Percentiles rank a stretch among this genome's conserved stretches.
Evolutionary conservation across 2,329 filamentous ascomycete species (phyloP).

Genomic region (Aureobasidium sp.): DNA sequence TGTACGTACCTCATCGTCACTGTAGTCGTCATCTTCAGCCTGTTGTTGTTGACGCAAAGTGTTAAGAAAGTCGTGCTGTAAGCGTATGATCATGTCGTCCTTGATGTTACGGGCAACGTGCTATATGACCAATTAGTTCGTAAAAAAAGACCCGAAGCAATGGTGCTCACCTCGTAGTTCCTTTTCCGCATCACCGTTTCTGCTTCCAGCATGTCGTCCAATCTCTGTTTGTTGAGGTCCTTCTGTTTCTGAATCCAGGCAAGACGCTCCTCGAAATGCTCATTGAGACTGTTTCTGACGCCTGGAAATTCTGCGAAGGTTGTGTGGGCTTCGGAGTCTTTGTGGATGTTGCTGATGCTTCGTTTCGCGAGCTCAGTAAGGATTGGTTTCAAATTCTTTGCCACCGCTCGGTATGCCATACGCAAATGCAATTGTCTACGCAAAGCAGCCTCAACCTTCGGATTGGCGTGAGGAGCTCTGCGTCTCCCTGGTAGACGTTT

Average conservation of each 20-base stretch:
- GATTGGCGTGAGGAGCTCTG: conserved; percentile 38
- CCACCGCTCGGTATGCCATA: conserved; percentile 54
- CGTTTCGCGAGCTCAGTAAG: conserved; percentile 57
- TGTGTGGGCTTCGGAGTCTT: conserved; percentile 45
- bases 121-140: neutral
- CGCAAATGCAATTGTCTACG: conserved; percentile 57
- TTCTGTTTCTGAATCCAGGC: conserved; percentile 30
- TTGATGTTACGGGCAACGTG: conserved; percentile 18
- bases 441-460: conserved; percentile 38
- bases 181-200: conserved; percentile 27
- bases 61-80: conserved; percentile 27
- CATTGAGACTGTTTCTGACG: conserved; percentile 45
- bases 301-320: conserved; percentile 45
- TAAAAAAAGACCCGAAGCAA: conserved; percentile 25
- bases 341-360: conserved; percentile 48
- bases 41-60: conserved; percentile 29
- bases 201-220: conserved; percentile 27
- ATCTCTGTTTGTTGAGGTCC: conserved; percentile 28
- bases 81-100: conserved; percentile 20
- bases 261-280: conserved; percentile 34
- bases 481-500: conserved; percentile 28
- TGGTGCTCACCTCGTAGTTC: conserved; percentile 30
- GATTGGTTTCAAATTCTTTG: conserved; percentile 53
- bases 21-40: conserved; percentile 27
- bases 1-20: conserved; percentile 32